Percentiles rank a stretch among this genome's conserved stretches.
phyloP scores from a whole-genome alignment of 1,284 basidiomycete genomes.

The Retiboletus fuscus region DNA sequence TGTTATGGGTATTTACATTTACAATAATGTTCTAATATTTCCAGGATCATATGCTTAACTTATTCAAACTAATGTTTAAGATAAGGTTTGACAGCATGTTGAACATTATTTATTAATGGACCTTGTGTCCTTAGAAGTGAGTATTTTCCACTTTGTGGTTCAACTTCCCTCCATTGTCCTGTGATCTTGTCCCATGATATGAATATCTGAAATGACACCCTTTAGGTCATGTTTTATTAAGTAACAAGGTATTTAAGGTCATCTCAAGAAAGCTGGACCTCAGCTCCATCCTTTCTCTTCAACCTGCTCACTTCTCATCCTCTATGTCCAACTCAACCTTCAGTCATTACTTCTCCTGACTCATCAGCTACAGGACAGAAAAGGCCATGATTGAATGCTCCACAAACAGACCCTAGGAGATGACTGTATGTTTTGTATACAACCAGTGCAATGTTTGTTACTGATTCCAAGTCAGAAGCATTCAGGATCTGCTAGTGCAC shows the following conservation, averaged over 20 bases:
- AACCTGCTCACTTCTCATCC: not conserved
- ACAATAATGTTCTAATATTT: too few species aligned
- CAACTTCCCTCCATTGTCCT: not conserved
- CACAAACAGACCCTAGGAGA: not conserved
- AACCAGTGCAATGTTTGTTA: not conserved
- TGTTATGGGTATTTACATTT: too few species aligned
- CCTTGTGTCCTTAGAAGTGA: too few species aligned
- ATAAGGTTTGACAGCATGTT: too few species aligned
- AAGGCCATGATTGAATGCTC: not conserved
- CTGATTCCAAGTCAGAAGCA: not conserved
- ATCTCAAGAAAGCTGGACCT: not conserved
- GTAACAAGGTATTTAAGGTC: not conserved
- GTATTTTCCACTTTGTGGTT: too few species aligned
- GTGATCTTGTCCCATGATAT: conserved; percentile 1
- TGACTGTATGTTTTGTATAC: not conserved
- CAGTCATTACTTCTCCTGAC: not conserved
- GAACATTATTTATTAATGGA: too few species aligned
- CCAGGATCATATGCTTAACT: too few species aligned
- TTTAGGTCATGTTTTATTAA: not conserved
- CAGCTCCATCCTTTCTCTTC: not conserved
- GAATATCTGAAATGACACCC: not conserved
- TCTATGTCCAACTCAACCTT: conserved; percentile 1
- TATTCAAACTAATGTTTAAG: too few species aligned
- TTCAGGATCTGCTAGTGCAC: not conserved
- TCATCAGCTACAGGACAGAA: not conserved